phyloP scores from a whole-genome alignment of 1,284 basidiomycete genomes.

The Apiotrichum veenhuisii region DNA sequence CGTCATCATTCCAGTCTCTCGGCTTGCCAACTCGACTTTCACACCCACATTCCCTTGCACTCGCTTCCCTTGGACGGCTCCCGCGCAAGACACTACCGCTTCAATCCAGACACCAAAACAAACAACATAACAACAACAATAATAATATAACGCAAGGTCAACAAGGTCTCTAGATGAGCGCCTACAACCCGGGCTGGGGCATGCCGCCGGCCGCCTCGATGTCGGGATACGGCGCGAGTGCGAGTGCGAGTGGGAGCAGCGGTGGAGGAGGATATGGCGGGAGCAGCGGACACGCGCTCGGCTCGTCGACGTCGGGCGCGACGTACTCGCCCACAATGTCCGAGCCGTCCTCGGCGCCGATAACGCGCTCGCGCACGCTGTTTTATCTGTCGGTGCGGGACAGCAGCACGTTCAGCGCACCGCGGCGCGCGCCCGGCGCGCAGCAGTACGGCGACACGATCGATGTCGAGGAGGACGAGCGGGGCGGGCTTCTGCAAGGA shows the following conservation, averaged over 20 bases:
- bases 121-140: no score
- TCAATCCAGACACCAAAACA: no score
- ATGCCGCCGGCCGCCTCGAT: no score
- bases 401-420: conserved; percentile 57
- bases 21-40: no score
- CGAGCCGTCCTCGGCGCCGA: conserved; percentile 9
- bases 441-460: conserved; percentile 44
- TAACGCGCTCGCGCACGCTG: conserved; percentile 81
- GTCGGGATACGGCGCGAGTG: no score
- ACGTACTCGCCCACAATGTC: background rate
- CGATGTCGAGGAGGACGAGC: conserved; percentile 62
- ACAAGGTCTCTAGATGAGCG: background rate
- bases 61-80: no score
- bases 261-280: background rate
- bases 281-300: background rate
- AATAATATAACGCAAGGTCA: no score
- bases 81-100: no score
- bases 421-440: conserved; percentile 33
- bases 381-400: conserved; percentile 94
- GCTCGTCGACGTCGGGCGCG: background rate
- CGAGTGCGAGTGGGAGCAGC: background rate
- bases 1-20: no score
- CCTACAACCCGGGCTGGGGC: no score
- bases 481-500: conserved; percentile 63
- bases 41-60: no score